phyloP scores from a whole-genome alignment of 306 rosid species.

The Acacia crassicarpa region DNA sequence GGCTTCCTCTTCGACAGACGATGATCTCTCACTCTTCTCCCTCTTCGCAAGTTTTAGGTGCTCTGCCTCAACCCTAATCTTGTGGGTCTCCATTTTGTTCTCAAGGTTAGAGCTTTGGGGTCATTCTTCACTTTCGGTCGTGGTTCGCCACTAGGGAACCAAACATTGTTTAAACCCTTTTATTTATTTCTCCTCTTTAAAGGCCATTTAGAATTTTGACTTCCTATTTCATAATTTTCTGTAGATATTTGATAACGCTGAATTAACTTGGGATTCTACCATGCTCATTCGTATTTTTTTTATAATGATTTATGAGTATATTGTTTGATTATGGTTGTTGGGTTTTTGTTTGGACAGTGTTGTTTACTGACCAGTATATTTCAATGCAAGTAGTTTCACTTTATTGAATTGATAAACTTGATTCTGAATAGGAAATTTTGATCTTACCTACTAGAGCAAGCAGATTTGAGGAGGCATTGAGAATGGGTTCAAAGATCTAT shows the following conservation, averaged over 20 bases:
- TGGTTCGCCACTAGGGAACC: too few species aligned
- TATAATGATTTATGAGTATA: neutral
- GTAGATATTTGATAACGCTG: neutral
- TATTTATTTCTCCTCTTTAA: too few species aligned
- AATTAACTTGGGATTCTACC: neutral
- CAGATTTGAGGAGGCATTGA: slow-evolving; percentile 89
- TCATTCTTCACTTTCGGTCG: too few species aligned
- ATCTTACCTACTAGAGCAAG: slow-evolving; percentile 89
- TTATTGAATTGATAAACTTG: neutral
- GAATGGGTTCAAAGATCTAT: slow-evolving; percentile 91
- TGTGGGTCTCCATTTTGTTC: too few species aligned
- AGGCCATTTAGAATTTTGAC: slow-evolving; percentile 19
- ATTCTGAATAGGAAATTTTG: slow-evolving; percentile 75
- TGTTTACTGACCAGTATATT: slow-evolving; percentile 20
- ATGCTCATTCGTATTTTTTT: slow-evolving; percentile 4
- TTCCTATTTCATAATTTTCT: slow-evolving; percentile 1
- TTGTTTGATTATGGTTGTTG: slow-evolving; percentile 7
- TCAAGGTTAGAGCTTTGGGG: too few species aligned
- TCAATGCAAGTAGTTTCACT: slow-evolving; percentile 22
- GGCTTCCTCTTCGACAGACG: too few species aligned
- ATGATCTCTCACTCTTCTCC: too few species aligned
- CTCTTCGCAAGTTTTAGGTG: too few species aligned
- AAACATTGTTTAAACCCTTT: too few species aligned
- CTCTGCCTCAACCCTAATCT: too few species aligned
- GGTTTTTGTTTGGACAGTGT: slow-evolving; percentile 17